These are phyloP conservation scores for Colletotrichum sp. DNA, from an alignment of 2,329 filamentous ascomycete genomes.

Conservation along the genomic window DNA sequence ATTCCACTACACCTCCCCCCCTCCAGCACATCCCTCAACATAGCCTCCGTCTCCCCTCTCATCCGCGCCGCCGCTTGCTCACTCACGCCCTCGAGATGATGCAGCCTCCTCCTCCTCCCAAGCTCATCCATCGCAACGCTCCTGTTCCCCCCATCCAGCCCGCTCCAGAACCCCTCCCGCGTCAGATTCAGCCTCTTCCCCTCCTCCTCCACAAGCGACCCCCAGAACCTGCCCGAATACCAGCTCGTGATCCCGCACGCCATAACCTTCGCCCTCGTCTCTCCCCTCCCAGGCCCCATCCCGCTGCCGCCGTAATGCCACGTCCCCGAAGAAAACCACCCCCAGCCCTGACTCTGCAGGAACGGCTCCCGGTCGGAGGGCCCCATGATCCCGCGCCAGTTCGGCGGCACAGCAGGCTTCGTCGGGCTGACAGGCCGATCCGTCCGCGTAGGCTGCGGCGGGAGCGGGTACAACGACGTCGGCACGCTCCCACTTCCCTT, in stretches of 20 bases:
- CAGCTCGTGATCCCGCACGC: slow-evolving; percentile 50
- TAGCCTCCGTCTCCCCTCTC: slow-evolving; percentile 33
- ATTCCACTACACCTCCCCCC: slow-evolving; percentile 39
- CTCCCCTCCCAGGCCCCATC: slow-evolving; percentile 42
- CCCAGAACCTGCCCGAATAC: slow-evolving; percentile 41
- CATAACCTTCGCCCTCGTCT: slow-evolving; percentile 43
- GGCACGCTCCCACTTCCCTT: slow-evolving; percentile 2
- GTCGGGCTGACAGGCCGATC: slow-evolving; percentile 38
- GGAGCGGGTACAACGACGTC: slow-evolving; percentile 38
- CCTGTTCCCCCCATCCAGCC: slow-evolving; percentile 27
- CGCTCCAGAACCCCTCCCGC: slow-evolving; percentile 41
- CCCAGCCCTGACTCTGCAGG: slow-evolving; percentile 41
- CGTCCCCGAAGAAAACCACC: slow-evolving; percentile 49
- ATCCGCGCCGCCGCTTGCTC: slow-evolving; percentile 36
- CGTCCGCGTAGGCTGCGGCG: slow-evolving; percentile 38
- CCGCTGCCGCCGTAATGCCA: slow-evolving; percentile 46
- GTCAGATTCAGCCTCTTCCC: slow-evolving; percentile 44
- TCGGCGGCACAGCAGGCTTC: slow-evolving; percentile 38
- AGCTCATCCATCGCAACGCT: slow-evolving; percentile 34
- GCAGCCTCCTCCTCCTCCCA: slow-evolving; percentile 38
- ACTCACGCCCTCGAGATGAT: slow-evolving; percentile 37
- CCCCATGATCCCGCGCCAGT: slow-evolving; percentile 32
- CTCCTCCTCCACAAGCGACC: slow-evolving; percentile 33
- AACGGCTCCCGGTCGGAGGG: slow-evolving; percentile 41
- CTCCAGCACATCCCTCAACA: slow-evolving; percentile 25